phyloP scores from a whole-genome alignment of 805 yeast species.

The Wickerhamomyces hampshirensis region DNA sequence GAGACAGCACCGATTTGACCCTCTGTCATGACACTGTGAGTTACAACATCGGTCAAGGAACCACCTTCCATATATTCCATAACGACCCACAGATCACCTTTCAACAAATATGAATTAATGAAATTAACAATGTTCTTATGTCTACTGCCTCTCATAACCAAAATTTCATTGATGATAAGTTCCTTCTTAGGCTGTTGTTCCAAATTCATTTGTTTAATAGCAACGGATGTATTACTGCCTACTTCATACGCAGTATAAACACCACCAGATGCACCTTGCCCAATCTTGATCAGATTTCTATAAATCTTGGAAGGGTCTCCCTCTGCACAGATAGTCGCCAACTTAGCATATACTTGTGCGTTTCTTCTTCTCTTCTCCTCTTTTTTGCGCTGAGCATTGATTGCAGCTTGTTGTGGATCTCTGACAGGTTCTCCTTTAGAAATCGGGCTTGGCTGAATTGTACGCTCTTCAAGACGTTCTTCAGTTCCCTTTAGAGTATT shows the following conservation, averaged over 20 bases:
- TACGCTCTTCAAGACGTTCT: constrained; percentile 1
- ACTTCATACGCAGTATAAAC: constrained; percentile 82
- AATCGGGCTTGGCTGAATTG: constrained; percentile 24
- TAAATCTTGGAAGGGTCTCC: constrained; percentile 80
- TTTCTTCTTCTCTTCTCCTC: constrained; percentile 75
- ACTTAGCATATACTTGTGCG: constrained; percentile 63
- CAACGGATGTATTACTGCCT: constrained; percentile 59
- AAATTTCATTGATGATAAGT: constrained; percentile 86
- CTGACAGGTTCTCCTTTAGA: constrained; percentile 40
- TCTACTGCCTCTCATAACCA: constrained; percentile 89
- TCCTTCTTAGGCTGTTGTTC: constrained; percentile 96
- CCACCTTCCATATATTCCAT: constrained; percentile 99
- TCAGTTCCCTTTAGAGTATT: constrained; percentile 2
- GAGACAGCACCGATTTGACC: constrained; percentile 95
- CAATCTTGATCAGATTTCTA: constrained; percentile 72
- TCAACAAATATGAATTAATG: constrained; percentile 74
- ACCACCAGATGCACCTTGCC: constrained; percentile 98
- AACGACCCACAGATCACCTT: constrained; percentile 88
- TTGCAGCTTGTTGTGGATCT: constrained; percentile 47
- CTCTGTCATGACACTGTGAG: constrained; percentile 83
- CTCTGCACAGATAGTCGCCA: constrained; percentile 71
- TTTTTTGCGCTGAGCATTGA: constrained; percentile 58
- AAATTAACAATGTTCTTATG: constrained; percentile 94
- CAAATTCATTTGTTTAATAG: constrained; percentile 93
- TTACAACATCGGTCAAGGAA: constrained; percentile 89